Percentiles rank a stretch among this genome's conserved stretches.
Conservation (phyloP, 768 basidiomycete genomes). For the Tephrocybe sp. region DNA sequence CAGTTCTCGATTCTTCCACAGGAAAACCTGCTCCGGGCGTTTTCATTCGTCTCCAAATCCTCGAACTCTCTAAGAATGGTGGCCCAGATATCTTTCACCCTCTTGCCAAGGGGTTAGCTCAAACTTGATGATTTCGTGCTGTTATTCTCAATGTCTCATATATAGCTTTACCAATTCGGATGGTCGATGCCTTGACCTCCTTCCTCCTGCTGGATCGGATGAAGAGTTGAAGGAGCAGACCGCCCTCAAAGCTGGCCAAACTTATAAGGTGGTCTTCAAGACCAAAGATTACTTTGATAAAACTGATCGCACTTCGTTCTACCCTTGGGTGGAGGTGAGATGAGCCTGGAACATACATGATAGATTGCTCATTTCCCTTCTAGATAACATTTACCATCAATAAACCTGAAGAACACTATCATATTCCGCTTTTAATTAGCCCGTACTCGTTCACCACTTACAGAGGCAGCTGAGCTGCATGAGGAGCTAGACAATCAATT, state of each 20-base stretch:
- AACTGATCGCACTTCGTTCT: conserved; percentile 68
- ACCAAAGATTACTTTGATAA: conserved; percentile 78
- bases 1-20: conserved; percentile 83
- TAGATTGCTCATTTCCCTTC: conserved; percentile 6
- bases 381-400: conserved; percentile 78
- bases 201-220: conserved; percentile 51
- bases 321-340: conserved; percentile 86
- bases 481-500: conserved; percentile 12
- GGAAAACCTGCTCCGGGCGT: conserved; percentile 81
- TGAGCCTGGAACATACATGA: neutral
- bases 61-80: conserved; percentile 31
- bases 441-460: conserved; percentile 93
- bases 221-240: conserved; percentile 40
- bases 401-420: conserved; percentile 79
- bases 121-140: neutral
- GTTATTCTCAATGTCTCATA: conserved; percentile 11
- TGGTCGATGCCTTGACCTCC: conserved; percentile 79
- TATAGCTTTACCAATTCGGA: conserved; percentile 77
- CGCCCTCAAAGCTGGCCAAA: conserved; percentile 49
- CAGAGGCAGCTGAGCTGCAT: conserved; percentile 63
- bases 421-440: conserved; percentile 88
- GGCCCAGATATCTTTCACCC: conserved; percentile 46
- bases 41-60: conserved; percentile 56
- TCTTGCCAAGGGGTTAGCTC: conserved; percentile 61
- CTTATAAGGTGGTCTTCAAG: conserved; percentile 85